phyloP scores from a whole-genome alignment of 1,284 basidiomycete genomes.

The Austroboletus novae-zelandiae region DNA sequence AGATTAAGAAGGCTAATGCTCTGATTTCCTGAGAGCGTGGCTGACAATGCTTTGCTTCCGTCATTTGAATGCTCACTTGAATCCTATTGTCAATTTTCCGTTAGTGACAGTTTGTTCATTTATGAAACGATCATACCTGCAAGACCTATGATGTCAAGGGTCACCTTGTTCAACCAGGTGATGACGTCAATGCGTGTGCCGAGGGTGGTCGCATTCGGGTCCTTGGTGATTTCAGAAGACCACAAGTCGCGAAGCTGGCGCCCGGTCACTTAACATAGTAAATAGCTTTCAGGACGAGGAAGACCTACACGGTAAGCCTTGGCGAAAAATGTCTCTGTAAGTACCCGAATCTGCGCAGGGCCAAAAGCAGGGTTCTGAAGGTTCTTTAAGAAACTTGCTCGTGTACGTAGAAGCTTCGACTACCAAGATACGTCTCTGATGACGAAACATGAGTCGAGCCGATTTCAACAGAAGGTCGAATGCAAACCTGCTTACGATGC shows the following conservation, averaged over 20 bases:
- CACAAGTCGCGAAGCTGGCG: slow-evolving; percentile 48
- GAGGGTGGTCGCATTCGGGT: slow-evolving; percentile 12
- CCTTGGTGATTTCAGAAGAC: slow-evolving; percentile 33
- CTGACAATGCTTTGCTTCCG: too few relatives aligned
- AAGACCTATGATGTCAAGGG: slow-evolving; percentile 67
- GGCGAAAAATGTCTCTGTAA: slow-evolving; percentile 44
- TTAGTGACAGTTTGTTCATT: not conserved
- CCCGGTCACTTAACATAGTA: not conserved
- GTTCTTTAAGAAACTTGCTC: not conserved
- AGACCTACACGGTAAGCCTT: slow-evolving; percentile 46
- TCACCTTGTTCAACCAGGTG: slow-evolving; percentile 53
- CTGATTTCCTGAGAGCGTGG: too few relatives aligned
- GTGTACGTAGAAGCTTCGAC: not conserved
- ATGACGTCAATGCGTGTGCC: slow-evolving; percentile 44
- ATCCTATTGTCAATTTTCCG: slow-evolving; percentile 38
- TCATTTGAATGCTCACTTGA: slow-evolving; percentile 34
- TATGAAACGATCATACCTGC: slow-evolving; percentile 43
- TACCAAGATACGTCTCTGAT: slow-evolving; percentile 24
- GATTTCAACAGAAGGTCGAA: not conserved
- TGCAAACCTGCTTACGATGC: slow-evolving; percentile 25
- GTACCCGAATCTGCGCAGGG: not conserved
- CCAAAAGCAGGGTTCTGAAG: not conserved
- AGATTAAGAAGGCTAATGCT: too few relatives aligned
- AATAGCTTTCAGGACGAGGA: not conserved
- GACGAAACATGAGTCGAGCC: not conserved